Percentiles rank a stretch among this genome's conserved stretches.
These are phyloP conservation scores for Mycena maculata DNA, from an alignment of 768 basidiomycete genomes.

Conservation along the genomic window DNA sequence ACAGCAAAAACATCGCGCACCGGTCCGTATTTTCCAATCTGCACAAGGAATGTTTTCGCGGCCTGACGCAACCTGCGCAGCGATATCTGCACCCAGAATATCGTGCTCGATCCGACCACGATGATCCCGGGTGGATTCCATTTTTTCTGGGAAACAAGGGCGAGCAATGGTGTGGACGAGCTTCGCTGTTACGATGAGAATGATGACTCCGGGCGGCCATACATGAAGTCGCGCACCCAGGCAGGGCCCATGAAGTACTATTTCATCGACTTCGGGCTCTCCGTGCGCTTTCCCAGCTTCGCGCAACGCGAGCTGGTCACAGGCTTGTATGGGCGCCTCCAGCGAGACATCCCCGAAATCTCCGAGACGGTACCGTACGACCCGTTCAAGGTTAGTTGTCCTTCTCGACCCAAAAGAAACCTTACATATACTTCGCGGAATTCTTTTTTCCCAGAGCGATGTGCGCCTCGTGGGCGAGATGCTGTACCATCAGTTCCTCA, in stretches of 20 bases:
- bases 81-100: conserved; percentile 3
- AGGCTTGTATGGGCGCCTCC: neutral
- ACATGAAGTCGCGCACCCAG: neutral
- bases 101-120: conserved; percentile 1
- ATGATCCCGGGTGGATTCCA: conserved; percentile 15
- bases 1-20: conserved; percentile 7
- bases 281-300: conserved; percentile 6
- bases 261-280: conserved; percentile 11
- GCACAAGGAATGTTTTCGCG: neutral
- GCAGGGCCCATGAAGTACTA: conserved; percentile 2
- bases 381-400: conserved; percentile 4
- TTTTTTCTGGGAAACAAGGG: neutral
- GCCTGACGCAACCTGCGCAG: neutral
- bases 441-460: neutral
- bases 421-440: too few species aligned
- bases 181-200: neutral
- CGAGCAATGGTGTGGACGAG: neutral
- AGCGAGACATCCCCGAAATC: conserved; percentile 1
- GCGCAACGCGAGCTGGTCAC: neutral
- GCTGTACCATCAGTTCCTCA: neutral
- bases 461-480: neutral
- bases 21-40: neutral
- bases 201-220: neutral
- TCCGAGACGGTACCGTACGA: conserved; percentile 4
- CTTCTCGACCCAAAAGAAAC: too few species aligned